A percentile compares a stretch with the other conserved stretches of the same genome.
Conservation (phyloP, 1,284 basidiomycete genomes). For the Boletus austroedulis region DNA sequence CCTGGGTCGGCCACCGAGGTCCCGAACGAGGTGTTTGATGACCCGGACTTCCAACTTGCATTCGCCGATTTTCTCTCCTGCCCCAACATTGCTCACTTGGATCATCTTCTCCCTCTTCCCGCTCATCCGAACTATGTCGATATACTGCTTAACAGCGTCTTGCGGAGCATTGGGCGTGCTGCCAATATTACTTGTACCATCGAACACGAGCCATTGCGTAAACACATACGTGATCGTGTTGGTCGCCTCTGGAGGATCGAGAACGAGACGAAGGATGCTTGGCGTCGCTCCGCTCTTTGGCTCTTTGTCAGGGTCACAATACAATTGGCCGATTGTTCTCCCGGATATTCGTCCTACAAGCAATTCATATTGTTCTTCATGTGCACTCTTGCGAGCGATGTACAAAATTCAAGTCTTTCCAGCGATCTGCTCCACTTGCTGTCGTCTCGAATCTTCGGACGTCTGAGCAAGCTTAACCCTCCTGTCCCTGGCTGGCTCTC, state of each 20-base stretch:
- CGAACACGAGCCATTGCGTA: neutral
- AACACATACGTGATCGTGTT: neutral
- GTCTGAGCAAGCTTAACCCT: slow-evolving; percentile 36
- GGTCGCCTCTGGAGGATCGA: neutral
- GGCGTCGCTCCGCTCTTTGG: neutral
- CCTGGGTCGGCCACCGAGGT: neutral
- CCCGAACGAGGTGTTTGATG: neutral
- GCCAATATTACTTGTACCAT: neutral
- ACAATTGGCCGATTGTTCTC: neutral
- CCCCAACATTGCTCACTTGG: neutral
- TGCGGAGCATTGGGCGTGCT: neutral
- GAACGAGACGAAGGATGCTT: neutral
- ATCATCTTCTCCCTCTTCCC: neutral
- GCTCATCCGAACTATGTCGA: neutral
- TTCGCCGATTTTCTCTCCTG: neutral
- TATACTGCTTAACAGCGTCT: neutral
- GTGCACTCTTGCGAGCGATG: neutral
- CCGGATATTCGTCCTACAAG: neutral
- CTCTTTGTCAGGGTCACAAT: neutral
- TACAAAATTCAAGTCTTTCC: slow-evolving; percentile 18
- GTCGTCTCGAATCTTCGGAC: slow-evolving; percentile 32
- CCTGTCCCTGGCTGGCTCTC: slow-evolving; percentile 10
- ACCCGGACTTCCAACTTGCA: neutral
- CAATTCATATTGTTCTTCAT: neutral
- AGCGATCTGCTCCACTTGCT: slow-evolving; percentile 33